Evolutionary conservation across 2,329 filamentous ascomycete genomes (phyloP).

Genomic region (Fusarium keratoplasticum): DNA sequence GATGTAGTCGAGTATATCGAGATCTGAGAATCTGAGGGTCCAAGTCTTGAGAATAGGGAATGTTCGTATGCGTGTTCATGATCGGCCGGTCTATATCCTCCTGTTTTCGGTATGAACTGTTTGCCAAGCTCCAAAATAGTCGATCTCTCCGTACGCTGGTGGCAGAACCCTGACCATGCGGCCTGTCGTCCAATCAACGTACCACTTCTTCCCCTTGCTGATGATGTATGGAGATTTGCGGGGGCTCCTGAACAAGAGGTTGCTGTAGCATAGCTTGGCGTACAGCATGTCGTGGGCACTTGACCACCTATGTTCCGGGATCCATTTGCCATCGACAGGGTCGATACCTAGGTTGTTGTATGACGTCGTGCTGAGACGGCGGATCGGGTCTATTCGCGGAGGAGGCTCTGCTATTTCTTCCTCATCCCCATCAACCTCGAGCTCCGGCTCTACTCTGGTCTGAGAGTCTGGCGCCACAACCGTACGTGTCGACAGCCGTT

Average conservation of each 20-base stretch:
- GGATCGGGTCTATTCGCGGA: slow-evolving; percentile 47
- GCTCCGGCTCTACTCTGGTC: slow-evolving; percentile 37
- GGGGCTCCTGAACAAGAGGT: slow-evolving; percentile 66
- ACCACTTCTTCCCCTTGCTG: slow-evolving; percentile 67
- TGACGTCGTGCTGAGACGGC: slow-evolving; percentile 58
- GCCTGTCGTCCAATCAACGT: slow-evolving; percentile 69
- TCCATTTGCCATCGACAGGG: slow-evolving; percentile 66
- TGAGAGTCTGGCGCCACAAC: slow-evolving; percentile 33
- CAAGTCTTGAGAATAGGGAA: not conserved
- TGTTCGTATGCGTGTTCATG: slow-evolving; percentile 4
- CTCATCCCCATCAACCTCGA: slow-evolving; percentile 37
- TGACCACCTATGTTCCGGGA: slow-evolving; percentile 66
- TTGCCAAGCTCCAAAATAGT: slow-evolving; percentile 63
- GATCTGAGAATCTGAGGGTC: not conserved
- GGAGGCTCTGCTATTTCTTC: slow-evolving; percentile 37
- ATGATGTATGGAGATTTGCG: slow-evolving; percentile 70
- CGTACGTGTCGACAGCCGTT: slow-evolving; percentile 25
- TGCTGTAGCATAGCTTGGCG: slow-evolving; percentile 70
- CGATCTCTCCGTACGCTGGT: slow-evolving; percentile 65
- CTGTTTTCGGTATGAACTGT: slow-evolving; percentile 62
- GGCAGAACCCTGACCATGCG: slow-evolving; percentile 65
- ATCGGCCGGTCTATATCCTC: slow-evolving; percentile 50
- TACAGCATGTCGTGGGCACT: slow-evolving; percentile 68
- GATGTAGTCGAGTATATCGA: not conserved
- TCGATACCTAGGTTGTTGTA: slow-evolving; percentile 60